Conservation (phyloP, 805 yeast genomes). For the Wickerhamia fluorescens region DNA sequence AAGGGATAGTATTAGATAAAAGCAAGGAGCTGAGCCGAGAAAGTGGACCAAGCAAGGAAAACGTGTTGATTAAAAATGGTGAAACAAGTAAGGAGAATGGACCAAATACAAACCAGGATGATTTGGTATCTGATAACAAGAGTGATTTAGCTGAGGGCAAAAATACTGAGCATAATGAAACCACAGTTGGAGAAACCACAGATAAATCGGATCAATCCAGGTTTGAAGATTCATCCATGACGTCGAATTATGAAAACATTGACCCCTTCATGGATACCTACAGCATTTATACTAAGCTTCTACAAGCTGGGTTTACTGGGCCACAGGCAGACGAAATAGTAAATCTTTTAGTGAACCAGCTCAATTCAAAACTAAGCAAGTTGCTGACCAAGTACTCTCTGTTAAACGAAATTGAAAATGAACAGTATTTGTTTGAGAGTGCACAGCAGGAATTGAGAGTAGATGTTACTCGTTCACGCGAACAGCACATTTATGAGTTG, state of each 20-base stretch:
- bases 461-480: slow-evolving; percentile 69
- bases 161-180: no score
- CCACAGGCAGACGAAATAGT: slow-evolving; percentile 57
- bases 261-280: slow-evolving; percentile 43
- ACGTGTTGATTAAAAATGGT: no score
- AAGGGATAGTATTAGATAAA: no score
- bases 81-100: no score
- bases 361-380: slow-evolving; percentile 34
- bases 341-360: slow-evolving; percentile 37
- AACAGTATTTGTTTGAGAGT: slow-evolving; percentile 81
- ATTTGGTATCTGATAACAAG: no score
- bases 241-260: slow-evolving; percentile 52
- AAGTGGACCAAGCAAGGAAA: no score
- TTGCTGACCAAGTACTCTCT: slow-evolving; percentile 44
- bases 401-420: slow-evolving; percentile 74
- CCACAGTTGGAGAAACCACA: no score
- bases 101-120: no score
- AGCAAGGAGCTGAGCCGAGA: no score
- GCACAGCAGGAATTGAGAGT: slow-evolving; percentile 82
- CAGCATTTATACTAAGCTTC: slow-evolving; percentile 47
- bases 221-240: slow-evolving; percentile 31
- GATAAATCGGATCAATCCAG: no score
- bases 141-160: no score
- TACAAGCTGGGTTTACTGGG: slow-evolving; percentile 50
- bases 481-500: slow-evolving; percentile 58